These are phyloP conservation scores for Phialemoniopsis sp. DNA, from an alignment of 2,329 filamentous ascomycete species.

Conservation along the genomic window DNA sequence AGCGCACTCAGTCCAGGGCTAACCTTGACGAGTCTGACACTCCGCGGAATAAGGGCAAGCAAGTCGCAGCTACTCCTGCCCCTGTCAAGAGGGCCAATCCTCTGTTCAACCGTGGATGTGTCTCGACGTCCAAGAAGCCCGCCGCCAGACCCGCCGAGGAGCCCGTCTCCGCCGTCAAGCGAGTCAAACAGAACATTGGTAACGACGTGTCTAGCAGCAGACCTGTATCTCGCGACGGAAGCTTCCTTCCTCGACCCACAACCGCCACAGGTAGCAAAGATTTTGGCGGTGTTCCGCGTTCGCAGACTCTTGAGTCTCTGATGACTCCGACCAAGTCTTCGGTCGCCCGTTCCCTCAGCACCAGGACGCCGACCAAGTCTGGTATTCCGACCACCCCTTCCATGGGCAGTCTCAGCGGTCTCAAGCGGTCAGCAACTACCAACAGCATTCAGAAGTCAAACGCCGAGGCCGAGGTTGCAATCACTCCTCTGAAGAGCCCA, in stretches of 20 bases:
- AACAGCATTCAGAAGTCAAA: slow-evolving; percentile 34
- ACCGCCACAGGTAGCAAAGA: slow-evolving; percentile 30
- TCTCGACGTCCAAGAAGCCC: no score
- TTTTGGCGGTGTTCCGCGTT: slow-evolving; percentile 27
- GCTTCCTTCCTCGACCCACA: slow-evolving; percentile 45
- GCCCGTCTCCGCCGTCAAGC: slow-evolving; percentile 56
- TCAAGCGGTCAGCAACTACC: slow-evolving; percentile 48
- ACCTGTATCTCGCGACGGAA: slow-evolving; percentile 49
- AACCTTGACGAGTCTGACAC: slow-evolving; percentile 59
- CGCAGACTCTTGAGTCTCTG: slow-evolving; percentile 51
- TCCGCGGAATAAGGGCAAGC: slow-evolving; percentile 29
- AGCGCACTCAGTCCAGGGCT: slow-evolving; percentile 52
- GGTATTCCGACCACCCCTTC: slow-evolving; percentile 24
- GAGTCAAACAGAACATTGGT: slow-evolving; percentile 60
- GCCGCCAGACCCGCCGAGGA: slow-evolving; percentile 9
- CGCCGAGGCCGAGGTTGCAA: slow-evolving; percentile 16
- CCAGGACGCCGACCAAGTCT: slow-evolving; percentile 51
- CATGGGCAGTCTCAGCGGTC: slow-evolving; percentile 37
- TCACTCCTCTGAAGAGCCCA: slow-evolving; percentile 39
- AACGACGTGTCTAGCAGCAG: slow-evolving; percentile 68
- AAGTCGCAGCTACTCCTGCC: slow-evolving; percentile 25
- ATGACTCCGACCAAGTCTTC: slow-evolving; percentile 79
- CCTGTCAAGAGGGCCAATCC: slow-evolving; percentile 20
- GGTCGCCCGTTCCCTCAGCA: slow-evolving; percentile 54
- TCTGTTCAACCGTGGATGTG: slow-evolving; percentile 8